These are phyloP conservation scores for Grammothele lineata DNA, from an alignment of 768 basidiomycete genomes.

Conservation along the genomic window DNA sequence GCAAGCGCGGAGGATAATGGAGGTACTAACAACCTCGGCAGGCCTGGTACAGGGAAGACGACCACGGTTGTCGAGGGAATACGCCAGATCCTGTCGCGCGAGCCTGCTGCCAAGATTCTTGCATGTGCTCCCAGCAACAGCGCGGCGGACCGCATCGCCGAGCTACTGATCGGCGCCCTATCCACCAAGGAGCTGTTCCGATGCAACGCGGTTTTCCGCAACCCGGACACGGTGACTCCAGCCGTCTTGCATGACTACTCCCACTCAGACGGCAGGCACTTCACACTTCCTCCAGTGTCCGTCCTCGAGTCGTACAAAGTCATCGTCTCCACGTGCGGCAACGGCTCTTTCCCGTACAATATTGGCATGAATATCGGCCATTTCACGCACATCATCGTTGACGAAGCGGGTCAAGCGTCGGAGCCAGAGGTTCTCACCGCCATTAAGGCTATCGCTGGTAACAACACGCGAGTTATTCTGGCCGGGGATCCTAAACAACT, in stretches of 20 bases:
- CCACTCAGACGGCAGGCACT: conserved; percentile 11
- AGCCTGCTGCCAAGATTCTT: conserved; percentile 23
- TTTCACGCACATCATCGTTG: conserved; percentile 58
- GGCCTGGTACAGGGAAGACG: conserved; percentile 39
- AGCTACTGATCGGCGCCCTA: conserved; percentile 21
- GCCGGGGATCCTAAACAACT: conserved; percentile 36
- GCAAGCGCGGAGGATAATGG: too few relatives aligned
- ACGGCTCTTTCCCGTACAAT: conserved; percentile 43
- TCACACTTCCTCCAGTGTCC: conserved; percentile 41
- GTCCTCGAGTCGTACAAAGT: conserved; percentile 43
- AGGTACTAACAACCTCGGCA: too few relatives aligned
- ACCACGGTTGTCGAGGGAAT: conserved; percentile 35
- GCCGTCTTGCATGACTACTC: conserved; percentile 36
- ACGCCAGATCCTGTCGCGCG: conserved; percentile 25
- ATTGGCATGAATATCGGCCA: conserved; percentile 49
- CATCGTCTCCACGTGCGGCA: conserved; percentile 55
- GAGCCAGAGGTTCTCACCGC: conserved; percentile 56
- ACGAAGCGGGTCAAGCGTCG: conserved; percentile 62
- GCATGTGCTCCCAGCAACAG: conserved; percentile 36
- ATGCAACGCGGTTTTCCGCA: conserved; percentile 47
- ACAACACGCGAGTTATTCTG: conserved; percentile 32
- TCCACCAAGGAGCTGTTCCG: conserved; percentile 40
- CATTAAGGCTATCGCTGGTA: conserved; percentile 28
- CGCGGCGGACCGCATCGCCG: conserved; percentile 32
- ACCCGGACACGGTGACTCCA: conserved; percentile 31